phyloP scores from a whole-genome alignment of 2,329 filamentous ascomycete genomes.

The Drechslerella coelobrocha region DNA sequence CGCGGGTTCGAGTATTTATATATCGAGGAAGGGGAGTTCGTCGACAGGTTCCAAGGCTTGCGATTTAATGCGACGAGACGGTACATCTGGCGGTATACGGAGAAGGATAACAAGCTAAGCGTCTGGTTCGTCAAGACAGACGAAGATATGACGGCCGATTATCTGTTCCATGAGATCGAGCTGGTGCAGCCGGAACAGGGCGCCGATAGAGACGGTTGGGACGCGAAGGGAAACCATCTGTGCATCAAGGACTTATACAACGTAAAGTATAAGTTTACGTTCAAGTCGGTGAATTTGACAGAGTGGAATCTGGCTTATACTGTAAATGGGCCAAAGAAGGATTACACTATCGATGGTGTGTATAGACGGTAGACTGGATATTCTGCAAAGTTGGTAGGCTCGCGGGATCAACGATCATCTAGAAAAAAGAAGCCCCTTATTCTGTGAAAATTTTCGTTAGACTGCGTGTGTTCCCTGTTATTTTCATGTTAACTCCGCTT shows the following conservation, averaged over 20 bases:
- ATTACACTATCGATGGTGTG: constrained; percentile 68
- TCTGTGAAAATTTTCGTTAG: too few relatives aligned
- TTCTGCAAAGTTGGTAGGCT: background rate
- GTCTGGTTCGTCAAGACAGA: constrained; percentile 75
- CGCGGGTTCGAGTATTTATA: constrained; percentile 70
- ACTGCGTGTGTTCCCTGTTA: too few relatives aligned
- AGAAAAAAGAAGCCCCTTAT: too few relatives aligned
- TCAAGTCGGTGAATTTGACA: constrained; percentile 65
- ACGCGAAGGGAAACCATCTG: constrained; percentile 71
- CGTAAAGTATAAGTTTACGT: constrained; percentile 72
- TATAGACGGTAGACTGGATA: constrained; percentile 60
- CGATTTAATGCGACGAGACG: constrained; percentile 62
- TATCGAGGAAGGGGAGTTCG: constrained; percentile 71
- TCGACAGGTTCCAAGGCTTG: constrained; percentile 60
- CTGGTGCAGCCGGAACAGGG: constrained; percentile 62
- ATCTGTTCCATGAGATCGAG: constrained; percentile 77
- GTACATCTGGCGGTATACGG: constrained; percentile 76
- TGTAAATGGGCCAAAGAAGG: constrained; percentile 75
- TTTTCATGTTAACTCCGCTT: too few relatives aligned
- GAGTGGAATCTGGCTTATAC: constrained; percentile 69
- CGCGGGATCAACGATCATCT: too few relatives aligned
- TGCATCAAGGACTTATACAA: constrained; percentile 76
- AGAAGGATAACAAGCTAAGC: constrained; percentile 67
- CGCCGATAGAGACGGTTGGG: constrained; percentile 63
- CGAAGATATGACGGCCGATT: constrained; percentile 69